These are phyloP conservation scores for Coprinellus micaceus DNA, from an alignment of 768 basidiomycete species.

Conservation along the genomic window DNA sequence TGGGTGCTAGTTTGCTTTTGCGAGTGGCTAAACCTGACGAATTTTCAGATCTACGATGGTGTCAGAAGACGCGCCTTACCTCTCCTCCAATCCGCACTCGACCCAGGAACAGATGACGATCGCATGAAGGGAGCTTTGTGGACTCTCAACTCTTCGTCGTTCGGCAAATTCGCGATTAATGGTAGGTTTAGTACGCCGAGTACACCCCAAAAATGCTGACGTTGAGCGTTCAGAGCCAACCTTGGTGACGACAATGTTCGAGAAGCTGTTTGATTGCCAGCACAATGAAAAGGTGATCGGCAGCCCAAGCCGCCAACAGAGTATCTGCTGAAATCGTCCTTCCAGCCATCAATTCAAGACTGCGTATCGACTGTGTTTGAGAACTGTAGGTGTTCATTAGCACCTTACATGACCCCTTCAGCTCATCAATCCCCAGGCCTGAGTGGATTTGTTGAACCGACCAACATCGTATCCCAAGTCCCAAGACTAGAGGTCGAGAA, in stretches of 20 bases:
- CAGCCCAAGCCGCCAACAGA: neutral
- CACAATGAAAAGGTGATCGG: conserved; percentile 72
- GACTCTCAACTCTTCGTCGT: conserved; percentile 62
- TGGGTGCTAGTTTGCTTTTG: conserved; percentile 25
- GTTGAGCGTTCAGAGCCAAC: conserved; percentile 49
- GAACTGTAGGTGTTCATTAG: conserved; percentile 40
- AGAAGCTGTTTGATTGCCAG: conserved; percentile 66
- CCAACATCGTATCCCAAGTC: conserved; percentile 51
- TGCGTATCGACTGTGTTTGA: conserved; percentile 62
- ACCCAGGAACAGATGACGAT: conserved; percentile 76
- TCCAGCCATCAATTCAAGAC: conserved; percentile 72
- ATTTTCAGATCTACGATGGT: conserved; percentile 60
- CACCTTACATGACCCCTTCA: neutral
- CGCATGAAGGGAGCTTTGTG: conserved; percentile 91
- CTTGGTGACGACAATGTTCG: conserved; percentile 53
- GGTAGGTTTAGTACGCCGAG: conserved; percentile 26
- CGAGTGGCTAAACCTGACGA: neutral
- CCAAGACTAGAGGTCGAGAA: conserved; percentile 38
- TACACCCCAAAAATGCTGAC: neutral
- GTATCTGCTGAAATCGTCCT: neutral
- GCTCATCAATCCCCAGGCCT: conserved; percentile 40
- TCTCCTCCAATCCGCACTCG: conserved; percentile 50
- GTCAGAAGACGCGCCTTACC: conserved; percentile 62
- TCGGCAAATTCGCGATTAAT: conserved; percentile 55
- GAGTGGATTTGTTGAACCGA: conserved; percentile 59